Evolutionary conservation across 495 filamentous ascomycete genomes (phyloP), one percentile per base, ranked within the genome.

Genomic region (Rusavskia elegans): DNA sequence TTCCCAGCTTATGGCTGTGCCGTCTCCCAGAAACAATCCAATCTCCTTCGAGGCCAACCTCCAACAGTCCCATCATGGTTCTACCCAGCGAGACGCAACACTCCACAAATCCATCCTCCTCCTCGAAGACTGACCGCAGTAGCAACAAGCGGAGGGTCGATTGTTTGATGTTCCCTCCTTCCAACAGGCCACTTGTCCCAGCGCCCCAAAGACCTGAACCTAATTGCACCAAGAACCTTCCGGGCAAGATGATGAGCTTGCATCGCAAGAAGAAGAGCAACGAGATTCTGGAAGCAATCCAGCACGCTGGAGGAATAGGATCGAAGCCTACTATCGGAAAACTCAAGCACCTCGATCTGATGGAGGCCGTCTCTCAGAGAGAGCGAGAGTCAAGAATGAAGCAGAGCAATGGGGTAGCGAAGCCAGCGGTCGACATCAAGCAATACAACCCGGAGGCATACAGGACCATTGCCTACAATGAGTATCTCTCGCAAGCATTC

Each of bases 401-500:
- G 45, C 36, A 37, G 20, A 5, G n/a, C 5, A 35, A 17, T 44
- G 36, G 39, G 21, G 16, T 6, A 10, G 45, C 51, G 39, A 48
- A 53, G 36, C 55, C 56, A 23, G 50, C 35, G 45, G 49, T 46
- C 1, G 50, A 49, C 44, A 46, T 46, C 44, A 46, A 46, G 44
- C 44, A 46, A 29, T 46, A 46, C 44, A 46, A 46, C 23, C 44
- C 44, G 16, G 44, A 46, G 1, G 46, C 56, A 3, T 59, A 58
- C 48, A 48, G 53, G 8, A 55, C 53, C 11, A 58, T 61, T 30
- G 59, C 56, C 11, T 61, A 61, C 40, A 56, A 57, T 13, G 53
- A 61, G 21, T 61, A 61, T 45, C 40, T 61, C 8, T 55, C 59
- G n/a, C 50, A 59, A 23, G 57, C 57, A 6, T 61, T 61, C 21